Evolutionary conservation across 2,329 filamentous ascomycete genomes (phyloP), one percentile per base, ranked within the genome.

Genomic region (Dactylellina drechsleri): DNA sequence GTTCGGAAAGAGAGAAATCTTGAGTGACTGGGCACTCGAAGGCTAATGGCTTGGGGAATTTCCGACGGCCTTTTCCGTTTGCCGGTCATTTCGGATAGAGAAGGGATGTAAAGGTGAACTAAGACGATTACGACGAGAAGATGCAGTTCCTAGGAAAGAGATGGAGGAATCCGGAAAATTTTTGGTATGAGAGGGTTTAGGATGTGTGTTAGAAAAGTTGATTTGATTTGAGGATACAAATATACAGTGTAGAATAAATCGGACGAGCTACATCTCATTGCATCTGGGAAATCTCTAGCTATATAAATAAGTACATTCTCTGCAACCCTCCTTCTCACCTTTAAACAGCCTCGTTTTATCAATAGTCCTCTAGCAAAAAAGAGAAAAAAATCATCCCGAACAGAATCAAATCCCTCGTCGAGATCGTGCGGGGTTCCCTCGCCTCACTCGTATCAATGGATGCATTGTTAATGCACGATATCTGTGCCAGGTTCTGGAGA

Each of bases 361-460:
- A 41, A 40, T 10, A 56, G 43, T 56, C 23, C 58, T 13, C 18
- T 16, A 50, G 13, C 15, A 16, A 16, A 18, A 50, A 3, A n/a
- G n/a, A 47, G 7, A 2, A 52, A 18, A 20, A 4, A 28, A 28
- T 28, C 36, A 49, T 66, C 68, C 40, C 26, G 53, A 62, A n/a
- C 40, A 56, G 61, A 52, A 74, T 66, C 49, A 20, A 36, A 23
- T 28, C 23, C n/a, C 18, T 54, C 20, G 20, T 6, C 12, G 12
- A 23, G 10, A 28, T 41, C 45, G 66, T 70, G 66, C 66, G 66
- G 66, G 66, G 66, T 57, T 43, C 28, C 58, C 45, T 41, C 57
- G 26, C 57, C 58, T 61, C 56, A 45, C 4, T 52, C 16, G 28
- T 18, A 62, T 56, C 50, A 49, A 40, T 18, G 20, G 28, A 54